Percentiles rank a stretch among this genome's conserved stretches.
These are phyloP conservation scores for Penicillium tannophilum DNA, from an alignment of 495 filamentous ascomycete genomes.

Conservation along the genomic window DNA sequence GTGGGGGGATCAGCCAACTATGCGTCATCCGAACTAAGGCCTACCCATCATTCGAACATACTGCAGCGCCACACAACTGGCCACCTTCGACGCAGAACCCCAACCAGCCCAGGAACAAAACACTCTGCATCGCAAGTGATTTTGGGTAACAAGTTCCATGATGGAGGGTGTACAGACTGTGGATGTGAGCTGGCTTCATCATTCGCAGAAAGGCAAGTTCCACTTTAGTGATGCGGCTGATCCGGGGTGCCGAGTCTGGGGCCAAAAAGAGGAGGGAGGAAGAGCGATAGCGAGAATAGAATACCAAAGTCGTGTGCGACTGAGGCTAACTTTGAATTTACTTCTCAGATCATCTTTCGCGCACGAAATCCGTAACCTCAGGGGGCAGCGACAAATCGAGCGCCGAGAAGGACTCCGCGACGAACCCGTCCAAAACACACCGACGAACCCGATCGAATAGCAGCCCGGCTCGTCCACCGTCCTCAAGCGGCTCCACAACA, in stretches of 20 bases:
- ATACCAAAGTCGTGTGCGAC: neutral
- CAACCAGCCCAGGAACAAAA: neutral
- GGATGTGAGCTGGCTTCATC: slow-evolving; percentile 71
- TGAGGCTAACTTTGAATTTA: neutral
- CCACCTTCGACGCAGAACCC: slow-evolving; percentile 1
- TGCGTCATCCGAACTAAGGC: slow-evolving; percentile 33
- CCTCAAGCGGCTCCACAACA: slow-evolving; percentile 13
- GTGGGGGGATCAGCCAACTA: slow-evolving; percentile 30
- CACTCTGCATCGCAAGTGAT: neutral
- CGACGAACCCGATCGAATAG: slow-evolving; percentile 30
- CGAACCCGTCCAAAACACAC: slow-evolving; percentile 21
- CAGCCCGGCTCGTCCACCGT: slow-evolving; percentile 24
- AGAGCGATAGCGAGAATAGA: neutral
- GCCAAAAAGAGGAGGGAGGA: neutral
- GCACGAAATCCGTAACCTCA: slow-evolving; percentile 43
- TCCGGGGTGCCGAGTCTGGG: neutral
- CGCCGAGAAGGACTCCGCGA: slow-evolving; percentile 23
- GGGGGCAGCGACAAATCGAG: slow-evolving; percentile 30
- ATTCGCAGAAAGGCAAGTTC: slow-evolving; percentile 61
- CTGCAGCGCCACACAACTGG: slow-evolving; percentile 29
- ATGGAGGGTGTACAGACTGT: slow-evolving; percentile 68
- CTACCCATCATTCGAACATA: slow-evolving; percentile 24
- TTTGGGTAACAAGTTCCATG: slow-evolving; percentile 17
- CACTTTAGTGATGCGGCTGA: slow-evolving; percentile 1
- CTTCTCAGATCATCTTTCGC: slow-evolving; percentile 37